Evolutionary conservation across 257 asterid species (phyloP).

Genomic region (Solanum rostratum): DNA sequence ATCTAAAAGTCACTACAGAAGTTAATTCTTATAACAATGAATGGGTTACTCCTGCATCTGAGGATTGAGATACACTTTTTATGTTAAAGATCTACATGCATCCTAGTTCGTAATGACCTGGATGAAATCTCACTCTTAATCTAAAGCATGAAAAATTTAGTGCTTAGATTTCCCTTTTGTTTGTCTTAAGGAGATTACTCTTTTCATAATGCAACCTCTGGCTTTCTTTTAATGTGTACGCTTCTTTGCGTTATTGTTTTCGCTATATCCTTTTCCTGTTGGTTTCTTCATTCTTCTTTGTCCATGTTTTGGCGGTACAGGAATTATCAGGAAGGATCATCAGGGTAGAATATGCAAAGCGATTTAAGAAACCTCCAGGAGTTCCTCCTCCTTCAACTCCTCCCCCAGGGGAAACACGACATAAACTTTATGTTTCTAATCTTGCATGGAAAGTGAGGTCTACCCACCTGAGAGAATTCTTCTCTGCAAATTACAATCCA

Average conservation of each 20-base stretch:
- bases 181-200: neutral
- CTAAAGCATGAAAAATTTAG: neutral
- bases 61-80: neutral
- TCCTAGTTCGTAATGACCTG: neutral
- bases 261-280: neutral
- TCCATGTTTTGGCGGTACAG: constrained; percentile 27
- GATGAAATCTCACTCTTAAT: neutral
- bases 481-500: constrained; percentile 47
- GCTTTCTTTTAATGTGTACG: neutral
- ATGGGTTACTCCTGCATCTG: neutral
- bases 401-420: constrained; percentile 34
- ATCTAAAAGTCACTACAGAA: neutral
- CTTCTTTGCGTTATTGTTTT: neutral
- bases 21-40: neutral
- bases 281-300: neutral
- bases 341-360: constrained; percentile 57
- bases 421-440: constrained; percentile 62
- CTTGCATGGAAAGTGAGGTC: constrained; percentile 93
- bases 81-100: neutral
- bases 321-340: constrained; percentile 66
- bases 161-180: neutral
- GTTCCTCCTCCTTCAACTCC: constrained; percentile 16
- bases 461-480: constrained; percentile 55
- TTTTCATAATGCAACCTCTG: neutral
- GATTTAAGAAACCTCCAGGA: constrained; percentile 59